Percentiles rank a stretch among this genome's conserved stretches.
Evolutionary conservation across 495 filamentous ascomycete species (phyloP).

Genomic region (Staphylotrichum longicolle): DNA sequence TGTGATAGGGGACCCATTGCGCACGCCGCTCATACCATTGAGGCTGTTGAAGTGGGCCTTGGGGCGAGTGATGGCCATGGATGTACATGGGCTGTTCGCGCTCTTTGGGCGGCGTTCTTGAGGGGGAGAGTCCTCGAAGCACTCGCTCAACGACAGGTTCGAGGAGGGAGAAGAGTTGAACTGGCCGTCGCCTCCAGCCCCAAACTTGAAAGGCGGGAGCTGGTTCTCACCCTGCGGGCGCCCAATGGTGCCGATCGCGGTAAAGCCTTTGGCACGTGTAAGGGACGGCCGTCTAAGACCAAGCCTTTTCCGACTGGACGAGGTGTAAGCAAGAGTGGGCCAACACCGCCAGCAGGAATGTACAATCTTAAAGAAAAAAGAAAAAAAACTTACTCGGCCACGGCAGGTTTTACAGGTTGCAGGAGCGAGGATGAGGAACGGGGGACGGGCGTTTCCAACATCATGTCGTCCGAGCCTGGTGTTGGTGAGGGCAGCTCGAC

Average conservation of each 20-base stretch:
- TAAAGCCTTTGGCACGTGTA: conserved; percentile 57
- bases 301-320: conserved; percentile 55
- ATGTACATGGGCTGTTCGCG: conserved; percentile 53
- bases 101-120: conserved; percentile 61
- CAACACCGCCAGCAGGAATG: conserved; percentile 13
- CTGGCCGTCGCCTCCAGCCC: conserved; percentile 57
- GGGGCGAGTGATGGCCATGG: conserved; percentile 54
- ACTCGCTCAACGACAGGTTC: conserved; percentile 68
- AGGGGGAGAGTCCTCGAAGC: conserved; percentile 75
- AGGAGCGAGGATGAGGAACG: conserved; percentile 53
- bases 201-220: conserved; percentile 73
- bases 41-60: conserved; percentile 58
- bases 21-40: conserved; percentile 44
- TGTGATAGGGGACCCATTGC: conserved; percentile 69
- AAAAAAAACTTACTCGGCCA: conserved; percentile 48
- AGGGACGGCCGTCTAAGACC: conserved; percentile 61
- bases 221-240: conserved; percentile 56
- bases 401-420: conserved; percentile 40
- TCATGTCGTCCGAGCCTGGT: conserved; percentile 48
- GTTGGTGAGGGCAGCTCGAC: conserved; percentile 67
- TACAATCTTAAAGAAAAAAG: conserved; percentile 4
- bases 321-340: conserved; percentile 21
- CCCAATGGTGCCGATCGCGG: conserved; percentile 50
- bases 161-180: conserved; percentile 42
- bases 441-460: conserved; percentile 48